Percentiles rank a stretch among this genome's conserved stretches.
These are phyloP conservation scores for Neurospora tetrasperma DNA, from an alignment of 495 filamentous ascomycete genomes.

Conservation along the genomic window DNA sequence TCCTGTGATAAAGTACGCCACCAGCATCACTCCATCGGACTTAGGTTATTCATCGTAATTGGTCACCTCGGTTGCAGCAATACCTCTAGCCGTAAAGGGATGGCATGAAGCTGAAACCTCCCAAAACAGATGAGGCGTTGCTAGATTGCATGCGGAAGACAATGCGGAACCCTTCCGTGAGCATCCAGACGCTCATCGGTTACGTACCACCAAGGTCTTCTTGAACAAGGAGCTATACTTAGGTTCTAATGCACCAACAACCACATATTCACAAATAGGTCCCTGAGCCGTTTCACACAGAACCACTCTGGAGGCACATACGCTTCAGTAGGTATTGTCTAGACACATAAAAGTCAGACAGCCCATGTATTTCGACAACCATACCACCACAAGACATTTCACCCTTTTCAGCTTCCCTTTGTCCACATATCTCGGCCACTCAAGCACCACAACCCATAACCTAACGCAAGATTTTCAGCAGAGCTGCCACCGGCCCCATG, in stretches of 20 bases:
- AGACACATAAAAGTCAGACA: neutral
- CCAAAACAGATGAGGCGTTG: neutral
- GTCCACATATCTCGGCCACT: neutral
- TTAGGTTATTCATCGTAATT: neutral
- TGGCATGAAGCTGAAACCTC: neutral
- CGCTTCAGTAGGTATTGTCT: neutral
- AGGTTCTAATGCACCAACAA: neutral
- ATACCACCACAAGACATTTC: neutral
- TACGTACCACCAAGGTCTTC: neutral
- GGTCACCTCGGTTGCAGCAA: neutral
- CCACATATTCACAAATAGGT: neutral
- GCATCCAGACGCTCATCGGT: neutral
- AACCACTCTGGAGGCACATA: neutral
- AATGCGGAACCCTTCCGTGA: neutral
- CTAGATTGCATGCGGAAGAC: neutral
- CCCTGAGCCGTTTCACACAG: neutral
- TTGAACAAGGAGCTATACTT: neutral
- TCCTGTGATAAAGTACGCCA: neutral
- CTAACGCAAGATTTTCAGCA: slow-evolving; percentile 6
- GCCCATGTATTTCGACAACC: neutral
- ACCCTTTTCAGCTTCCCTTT: neutral
- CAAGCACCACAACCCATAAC: neutral
- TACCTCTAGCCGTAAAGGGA: neutral
- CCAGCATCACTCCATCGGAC: neutral
- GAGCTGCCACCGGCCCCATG: slow-evolving; percentile 21